These are phyloP conservation scores for Tylopilus balloui DNA, from an alignment of 768 basidiomycete genomes.

Conservation along the genomic window DNA sequence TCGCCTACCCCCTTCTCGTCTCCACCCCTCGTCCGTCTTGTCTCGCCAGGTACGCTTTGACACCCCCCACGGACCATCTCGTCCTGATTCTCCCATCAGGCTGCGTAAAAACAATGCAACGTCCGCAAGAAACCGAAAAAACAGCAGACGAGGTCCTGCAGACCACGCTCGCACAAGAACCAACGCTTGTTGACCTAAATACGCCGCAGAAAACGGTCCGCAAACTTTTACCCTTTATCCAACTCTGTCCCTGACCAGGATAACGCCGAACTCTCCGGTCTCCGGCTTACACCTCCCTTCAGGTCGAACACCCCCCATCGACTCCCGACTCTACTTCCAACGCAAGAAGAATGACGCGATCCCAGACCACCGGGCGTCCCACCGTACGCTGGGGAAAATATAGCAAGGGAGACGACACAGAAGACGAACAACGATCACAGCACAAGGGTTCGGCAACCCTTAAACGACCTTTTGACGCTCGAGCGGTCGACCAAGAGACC, in stretches of 20 bases:
- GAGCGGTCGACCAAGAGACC: constrained; percentile 34
- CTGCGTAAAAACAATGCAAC: constrained; percentile 32
- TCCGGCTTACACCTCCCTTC: constrained; percentile 17
- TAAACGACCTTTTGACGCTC: constrained; percentile 33
- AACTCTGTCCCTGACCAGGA: constrained; percentile 24
- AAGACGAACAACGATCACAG: constrained; percentile 18
- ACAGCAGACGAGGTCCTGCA: constrained; percentile 6
- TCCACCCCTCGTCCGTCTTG: background rate
- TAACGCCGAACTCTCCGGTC: constrained; percentile 28
- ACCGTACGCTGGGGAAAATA: constrained; percentile 34
- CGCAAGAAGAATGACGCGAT: constrained; percentile 30
- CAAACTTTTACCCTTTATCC: constrained; percentile 29
- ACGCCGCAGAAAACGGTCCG: constrained; percentile 29
- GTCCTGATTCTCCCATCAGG: constrained; percentile 30
- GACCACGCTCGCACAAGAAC: constrained; percentile 15
- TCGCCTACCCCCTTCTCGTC: constrained; percentile 1
- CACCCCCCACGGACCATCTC: background rate
- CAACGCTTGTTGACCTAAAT: constrained; percentile 25
- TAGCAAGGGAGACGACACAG: constrained; percentile 28
- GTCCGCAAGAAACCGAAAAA: constrained; percentile 23
- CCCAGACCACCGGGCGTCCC: constrained; percentile 32
- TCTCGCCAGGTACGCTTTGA: constrained; percentile 12
- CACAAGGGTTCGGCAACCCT: constrained; percentile 21
- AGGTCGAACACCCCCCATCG: constrained; percentile 21
- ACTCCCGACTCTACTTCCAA: constrained; percentile 25